Evolutionary conservation across 2,329 filamentous ascomycete species (phyloP).

Genomic region (Juglanconis juglandina): DNA sequence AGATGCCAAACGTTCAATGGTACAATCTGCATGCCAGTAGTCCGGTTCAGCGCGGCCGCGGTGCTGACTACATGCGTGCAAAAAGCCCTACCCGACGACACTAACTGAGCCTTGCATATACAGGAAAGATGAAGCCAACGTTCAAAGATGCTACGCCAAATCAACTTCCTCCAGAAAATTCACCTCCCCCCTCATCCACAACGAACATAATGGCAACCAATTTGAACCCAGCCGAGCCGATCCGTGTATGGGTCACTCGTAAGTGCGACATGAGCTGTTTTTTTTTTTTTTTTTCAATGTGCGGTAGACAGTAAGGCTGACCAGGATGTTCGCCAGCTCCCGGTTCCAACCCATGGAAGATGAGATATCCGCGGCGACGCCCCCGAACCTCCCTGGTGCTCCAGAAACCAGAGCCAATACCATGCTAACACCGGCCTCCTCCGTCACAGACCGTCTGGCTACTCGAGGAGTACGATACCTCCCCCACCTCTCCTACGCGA

Average conservation of each 20-base stretch:
- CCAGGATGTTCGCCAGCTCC: not conserved
- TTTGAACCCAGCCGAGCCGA: not conserved
- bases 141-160: too few relatives aligned
- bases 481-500: slow-evolving; percentile 20
- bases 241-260: not conserved
- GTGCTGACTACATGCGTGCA: too few relatives aligned
- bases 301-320: not conserved
- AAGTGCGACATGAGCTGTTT: not conserved
- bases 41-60: too few relatives aligned
- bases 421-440: slow-evolving; percentile 32
- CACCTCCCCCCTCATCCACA: too few relatives aligned
- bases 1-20: too few relatives aligned
- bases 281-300: not conserved
- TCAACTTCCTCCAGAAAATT: too few relatives aligned
- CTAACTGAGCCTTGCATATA: too few relatives aligned
- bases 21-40: too few relatives aligned
- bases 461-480: slow-evolving; percentile 25
- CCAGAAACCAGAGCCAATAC: too few relatives aligned
- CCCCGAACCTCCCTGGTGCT: slow-evolving; percentile 18
- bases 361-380: slow-evolving; percentile 30
- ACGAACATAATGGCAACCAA: too few relatives aligned
- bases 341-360: slow-evolving; percentile 8
- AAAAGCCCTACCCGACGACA: too few relatives aligned
- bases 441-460: slow-evolving; percentile 24
- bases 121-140: too few relatives aligned